These are phyloP conservation scores for Hibiscus tridactylites DNA, from an alignment of 345 rosid species.

Conservation along the genomic window DNA sequence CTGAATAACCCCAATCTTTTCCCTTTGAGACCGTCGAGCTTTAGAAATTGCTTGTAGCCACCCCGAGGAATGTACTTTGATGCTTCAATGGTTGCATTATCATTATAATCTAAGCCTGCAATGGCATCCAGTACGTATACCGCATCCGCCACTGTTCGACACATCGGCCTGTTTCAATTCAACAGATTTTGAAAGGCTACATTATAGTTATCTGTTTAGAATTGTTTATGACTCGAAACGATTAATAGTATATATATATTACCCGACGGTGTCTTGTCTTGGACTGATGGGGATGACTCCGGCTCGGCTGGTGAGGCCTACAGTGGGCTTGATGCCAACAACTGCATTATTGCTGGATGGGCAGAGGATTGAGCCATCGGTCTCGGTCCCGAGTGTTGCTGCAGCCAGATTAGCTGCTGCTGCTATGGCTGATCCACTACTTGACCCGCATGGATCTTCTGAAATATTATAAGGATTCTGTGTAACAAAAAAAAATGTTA, in stretches of 20 bases:
- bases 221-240: neutral
- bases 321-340: conserved; percentile 60
- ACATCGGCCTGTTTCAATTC: conserved; percentile 33
- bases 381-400: conserved; percentile 58
- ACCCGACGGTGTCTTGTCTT: conserved; percentile 62
- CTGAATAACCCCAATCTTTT: conserved; percentile 31
- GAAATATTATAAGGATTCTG: conserved; percentile 69
- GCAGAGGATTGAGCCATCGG: conserved; percentile 60
- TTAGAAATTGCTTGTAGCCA: conserved; percentile 49
- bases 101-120: conserved; percentile 31
- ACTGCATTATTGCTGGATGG: conserved; percentile 47
- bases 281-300: conserved; percentile 59
- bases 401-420: conserved; percentile 68
- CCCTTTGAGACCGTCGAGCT: conserved; percentile 22
- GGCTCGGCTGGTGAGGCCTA: conserved; percentile 67
- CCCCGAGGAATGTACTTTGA: conserved; percentile 36
- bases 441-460: conserved; percentile 58
- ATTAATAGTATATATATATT: neutral
- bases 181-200: conserved; percentile 4
- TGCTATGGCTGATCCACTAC: conserved; percentile 70
- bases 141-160: conserved; percentile 40
- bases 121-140: conserved; percentile 36
- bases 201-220: too few relatives aligned
- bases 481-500: neutral
- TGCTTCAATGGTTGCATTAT: conserved; percentile 31